Evolutionary conservation across 352 stramenopile species (phyloP).

Genomic region (Globisporangium carolinianum): DNA sequence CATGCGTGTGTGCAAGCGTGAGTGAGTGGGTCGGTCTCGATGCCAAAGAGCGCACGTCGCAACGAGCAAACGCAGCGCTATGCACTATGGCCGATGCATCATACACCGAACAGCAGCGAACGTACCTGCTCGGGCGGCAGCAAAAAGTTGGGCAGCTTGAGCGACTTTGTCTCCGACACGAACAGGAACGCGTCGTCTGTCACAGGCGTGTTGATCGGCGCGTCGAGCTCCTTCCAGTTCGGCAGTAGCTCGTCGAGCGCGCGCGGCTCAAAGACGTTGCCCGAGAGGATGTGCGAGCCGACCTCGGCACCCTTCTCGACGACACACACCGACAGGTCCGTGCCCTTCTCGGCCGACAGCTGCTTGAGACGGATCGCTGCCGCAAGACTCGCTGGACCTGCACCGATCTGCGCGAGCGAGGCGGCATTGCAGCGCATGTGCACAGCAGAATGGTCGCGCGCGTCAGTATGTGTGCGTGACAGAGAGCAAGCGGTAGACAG

Average conservation of each 20-base stretch:
- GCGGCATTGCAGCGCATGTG: too few species aligned
- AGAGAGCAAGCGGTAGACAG: neutral
- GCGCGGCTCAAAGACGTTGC: slow-evolving; percentile 98
- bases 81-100: too few species aligned
- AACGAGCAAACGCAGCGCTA: too few species aligned
- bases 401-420: slow-evolving; percentile 40
- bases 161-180: slow-evolving; percentile 82
- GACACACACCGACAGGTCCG: slow-evolving; percentile 93
- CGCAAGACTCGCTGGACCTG: slow-evolving; percentile 88
- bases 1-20: slow-evolving; percentile 1
- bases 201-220: slow-evolving; percentile 90
- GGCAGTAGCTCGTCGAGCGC: slow-evolving; percentile 96
- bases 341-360: slow-evolving; percentile 89
- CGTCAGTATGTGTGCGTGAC: neutral
- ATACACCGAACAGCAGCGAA: too few species aligned
- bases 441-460: neutral
- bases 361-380: slow-evolving; percentile 98
- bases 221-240: slow-evolving; percentile 89
- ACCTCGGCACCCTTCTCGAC: slow-evolving; percentile 95
- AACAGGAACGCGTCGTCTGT: slow-evolving; percentile 93
- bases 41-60: too few species aligned
- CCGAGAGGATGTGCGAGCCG: slow-evolving; percentile 97
- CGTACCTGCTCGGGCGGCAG: slow-evolving; percentile 88
- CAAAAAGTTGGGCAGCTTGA: slow-evolving; percentile 89
- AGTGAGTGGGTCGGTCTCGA: neutral